Base-by-base conservation (phyloP, 2,329 filamentous ascomycete genomes). In the Furcasterigmium sp. region DNA sequence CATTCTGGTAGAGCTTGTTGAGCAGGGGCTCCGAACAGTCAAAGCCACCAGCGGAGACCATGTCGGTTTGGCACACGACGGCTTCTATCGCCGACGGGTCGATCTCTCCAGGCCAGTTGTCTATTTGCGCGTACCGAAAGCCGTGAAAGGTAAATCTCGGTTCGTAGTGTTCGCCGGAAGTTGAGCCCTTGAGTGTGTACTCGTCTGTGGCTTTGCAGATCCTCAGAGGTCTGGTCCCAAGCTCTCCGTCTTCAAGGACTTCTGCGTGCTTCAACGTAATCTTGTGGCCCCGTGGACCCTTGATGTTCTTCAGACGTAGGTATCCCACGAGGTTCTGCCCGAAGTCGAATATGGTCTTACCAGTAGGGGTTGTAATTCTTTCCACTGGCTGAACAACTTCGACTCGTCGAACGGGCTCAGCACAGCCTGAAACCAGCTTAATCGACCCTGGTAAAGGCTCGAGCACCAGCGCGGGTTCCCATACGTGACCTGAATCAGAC, bases 101-200 rank as follows among this genome's bases (percentile, higher is more conserved):
- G 3, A 21, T 23, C 4, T 14, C 8, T 8, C 43, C 48, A 3
- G 41, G 34, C 44, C 69, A 73, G 14, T 64, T 63, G 3, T 64
- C 57, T 5, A 74, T 52, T 46, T 71, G 60, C 5, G 70, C 69
- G 45, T 69, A 76, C 25, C 72, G 62, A 46, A 75, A 76, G 3
- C 73, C 72, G 49, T 76, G 72, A 45, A 71, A 76, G 3, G 70
- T 75, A 51, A 73, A 75, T 1, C 56, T 58, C 1, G 72, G 72
- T 17, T 65, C 57, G 67, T 68, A 76, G 11, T 13, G 19, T 15
- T 48, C 43, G 3, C 40, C 44, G 2, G 28, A 52, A 36, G 23
- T 30, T 3, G 51, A 41, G 0, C 58, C 60, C 5, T 52, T 51
- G 40, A 45, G 48, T 6, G 62, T 58, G 15, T 65, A 43, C 3